phyloP scores from a whole-genome alignment of 805 yeast genomes.

The Hagleromyces aurorensis region DNA sequence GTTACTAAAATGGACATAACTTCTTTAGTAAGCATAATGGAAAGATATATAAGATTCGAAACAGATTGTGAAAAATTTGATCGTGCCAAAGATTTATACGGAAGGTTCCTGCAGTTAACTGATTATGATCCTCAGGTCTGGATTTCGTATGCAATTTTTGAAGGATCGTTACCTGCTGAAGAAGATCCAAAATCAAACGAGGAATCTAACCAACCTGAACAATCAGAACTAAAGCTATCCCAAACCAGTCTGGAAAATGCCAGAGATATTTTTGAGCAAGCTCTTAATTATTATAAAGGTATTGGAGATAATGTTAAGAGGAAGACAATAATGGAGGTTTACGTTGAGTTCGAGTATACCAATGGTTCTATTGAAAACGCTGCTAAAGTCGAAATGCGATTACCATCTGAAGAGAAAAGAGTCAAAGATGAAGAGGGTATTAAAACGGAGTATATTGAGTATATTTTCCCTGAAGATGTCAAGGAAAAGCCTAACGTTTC shows the following conservation, averaged over 20 bases:
- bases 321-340: conserved; percentile 48
- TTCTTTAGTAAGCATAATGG: conserved; percentile 23
- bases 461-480: conserved; percentile 60
- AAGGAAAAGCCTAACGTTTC: conserved; percentile 18
- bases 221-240: too few species aligned
- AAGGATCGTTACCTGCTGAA: conserved; percentile 53
- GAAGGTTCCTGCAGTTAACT: conserved; percentile 31
- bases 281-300: conserved; percentile 38
- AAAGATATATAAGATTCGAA: conserved; percentile 47
- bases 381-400: conserved; percentile 34
- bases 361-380: conserved; percentile 46
- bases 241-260: too few species aligned
- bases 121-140: conserved; percentile 38
- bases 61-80: conserved; percentile 52
- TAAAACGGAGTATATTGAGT: conserved; percentile 53
- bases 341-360: conserved; percentile 52
- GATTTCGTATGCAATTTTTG: conserved; percentile 66
- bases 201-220: conserved; percentile 41
- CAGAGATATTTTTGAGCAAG: conserved; percentile 50
- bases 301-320: conserved; percentile 37
- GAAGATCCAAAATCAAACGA: too few species aligned
- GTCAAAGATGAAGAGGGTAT: conserved; percentile 33
- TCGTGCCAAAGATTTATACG: conserved; percentile 45
- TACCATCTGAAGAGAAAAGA: conserved; percentile 53
- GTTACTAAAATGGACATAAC: conserved; percentile 14